Evolutionary conservation across 345 rosid species (phyloP).

Genomic region (Aegle marmelos): DNA sequence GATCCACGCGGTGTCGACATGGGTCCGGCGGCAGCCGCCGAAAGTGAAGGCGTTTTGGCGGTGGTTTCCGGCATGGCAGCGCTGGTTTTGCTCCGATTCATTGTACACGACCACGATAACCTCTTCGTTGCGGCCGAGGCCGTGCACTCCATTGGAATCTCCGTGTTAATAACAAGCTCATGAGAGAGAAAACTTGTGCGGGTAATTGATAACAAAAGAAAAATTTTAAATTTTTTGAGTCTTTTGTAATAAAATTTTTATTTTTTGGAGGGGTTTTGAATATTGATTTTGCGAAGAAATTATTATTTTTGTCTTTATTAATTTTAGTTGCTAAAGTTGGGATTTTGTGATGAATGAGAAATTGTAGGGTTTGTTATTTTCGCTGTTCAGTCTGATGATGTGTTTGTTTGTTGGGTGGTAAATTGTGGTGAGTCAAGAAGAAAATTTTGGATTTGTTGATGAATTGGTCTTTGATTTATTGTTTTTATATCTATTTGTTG

Average conservation of each 20-base stretch:
- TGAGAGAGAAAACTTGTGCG: conserved; percentile 95
- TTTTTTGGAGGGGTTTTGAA: not conserved
- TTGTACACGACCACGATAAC: conserved; percentile 96
- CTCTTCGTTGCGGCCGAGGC: conserved; percentile 99
- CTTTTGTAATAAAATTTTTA: not conserved
- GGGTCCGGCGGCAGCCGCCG: conserved; percentile 96
- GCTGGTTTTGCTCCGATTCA: conserved; percentile 79
- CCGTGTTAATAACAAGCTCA: conserved; percentile 89
- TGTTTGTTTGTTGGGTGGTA: not conserved
- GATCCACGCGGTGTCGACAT: conserved; percentile 72
- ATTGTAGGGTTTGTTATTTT: not conserved
- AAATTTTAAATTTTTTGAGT: not conserved
- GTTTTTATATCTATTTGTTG: not conserved
- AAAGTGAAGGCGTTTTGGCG: conserved; percentile 94
- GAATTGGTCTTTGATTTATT: not conserved
- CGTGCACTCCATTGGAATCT: conserved; percentile 92
- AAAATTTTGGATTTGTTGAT: not conserved
- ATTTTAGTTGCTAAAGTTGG: not conserved
- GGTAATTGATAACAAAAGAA: conserved; percentile 14
- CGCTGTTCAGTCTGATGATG: not conserved
- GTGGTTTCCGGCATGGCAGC: conserved; percentile 93
- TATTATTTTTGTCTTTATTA: not conserved
- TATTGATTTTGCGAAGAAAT: not conserved
- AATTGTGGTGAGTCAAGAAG: not conserved
- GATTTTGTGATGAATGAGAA: not conserved